Conservation (phyloP, 345 rosid genomes). For the Sisymbrium irio region DNA sequence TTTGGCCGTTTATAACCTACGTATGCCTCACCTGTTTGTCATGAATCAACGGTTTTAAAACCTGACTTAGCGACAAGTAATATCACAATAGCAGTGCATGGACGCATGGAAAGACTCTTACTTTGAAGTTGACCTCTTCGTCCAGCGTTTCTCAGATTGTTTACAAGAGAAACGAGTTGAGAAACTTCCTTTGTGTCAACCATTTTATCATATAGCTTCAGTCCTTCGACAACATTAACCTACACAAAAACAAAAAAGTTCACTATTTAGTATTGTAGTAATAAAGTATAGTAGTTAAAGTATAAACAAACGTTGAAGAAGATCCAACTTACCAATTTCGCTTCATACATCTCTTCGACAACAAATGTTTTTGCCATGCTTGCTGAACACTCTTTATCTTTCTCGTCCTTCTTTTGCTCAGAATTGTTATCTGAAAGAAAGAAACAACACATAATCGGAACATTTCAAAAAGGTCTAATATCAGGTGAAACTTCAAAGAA, state of each 20-base stretch:
- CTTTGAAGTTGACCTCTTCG: conserved; percentile 81
- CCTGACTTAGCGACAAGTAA: background rate
- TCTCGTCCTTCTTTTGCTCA: conserved; percentile 41
- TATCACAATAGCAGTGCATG: background rate
- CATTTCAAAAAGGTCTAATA: background rate
- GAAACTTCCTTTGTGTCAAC: conserved; percentile 57
- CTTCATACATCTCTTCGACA: conserved; percentile 63
- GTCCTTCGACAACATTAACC: conserved; percentile 96
- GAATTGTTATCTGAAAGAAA: conserved; percentile 47
- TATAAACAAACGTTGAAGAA: conserved; percentile 12
- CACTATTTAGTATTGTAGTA: background rate
- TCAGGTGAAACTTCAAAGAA: background rate
- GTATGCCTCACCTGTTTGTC: conserved; percentile 72
- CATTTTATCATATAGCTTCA: conserved; percentile 65
- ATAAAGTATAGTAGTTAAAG: background rate
- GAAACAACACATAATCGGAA: background rate
- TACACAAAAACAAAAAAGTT: conserved; percentile 25
- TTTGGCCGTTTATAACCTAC: conserved; percentile 65
- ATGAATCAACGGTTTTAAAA: conserved; percentile 15
- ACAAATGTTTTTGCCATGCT: conserved; percentile 54
- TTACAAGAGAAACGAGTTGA: conserved; percentile 62
- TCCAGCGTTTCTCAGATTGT: conserved; percentile 73
- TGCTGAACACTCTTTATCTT: conserved; percentile 44
- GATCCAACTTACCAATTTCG: conserved; percentile 54
- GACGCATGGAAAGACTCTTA: conserved; percentile 37